A percentile compares a stretch with the other conserved stretches of the same genome.
These are phyloP conservation scores for Talaromyces albobiverticillius DNA, from an alignment of 2,329 filamentous ascomycete genomes.

Conservation along the genomic window DNA sequence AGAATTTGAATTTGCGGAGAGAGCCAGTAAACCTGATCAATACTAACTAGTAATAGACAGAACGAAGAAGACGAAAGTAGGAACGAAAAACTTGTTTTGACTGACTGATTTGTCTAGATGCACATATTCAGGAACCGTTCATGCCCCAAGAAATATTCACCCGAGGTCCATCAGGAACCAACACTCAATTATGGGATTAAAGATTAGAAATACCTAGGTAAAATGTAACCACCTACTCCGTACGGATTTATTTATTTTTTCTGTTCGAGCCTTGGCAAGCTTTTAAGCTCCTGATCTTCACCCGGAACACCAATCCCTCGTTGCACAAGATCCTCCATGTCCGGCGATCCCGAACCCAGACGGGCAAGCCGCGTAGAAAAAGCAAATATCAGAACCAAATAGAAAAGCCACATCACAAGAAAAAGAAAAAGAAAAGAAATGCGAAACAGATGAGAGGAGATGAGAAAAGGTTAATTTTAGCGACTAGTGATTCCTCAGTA, in stretches of 20 bases:
- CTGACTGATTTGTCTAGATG: neutral
- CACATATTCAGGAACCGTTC: neutral
- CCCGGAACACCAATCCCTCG: neutral
- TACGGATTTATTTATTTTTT: neutral
- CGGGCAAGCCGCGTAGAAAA: neutral
- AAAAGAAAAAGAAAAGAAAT: neutral
- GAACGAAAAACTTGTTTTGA: no score
- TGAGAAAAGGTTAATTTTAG: neutral
- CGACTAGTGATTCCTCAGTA: neutral
- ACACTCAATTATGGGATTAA: neutral
- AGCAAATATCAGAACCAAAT: neutral
- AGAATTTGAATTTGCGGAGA: neutral
- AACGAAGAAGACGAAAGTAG: neutral
- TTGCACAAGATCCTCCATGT: neutral
- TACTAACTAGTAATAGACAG: neutral
- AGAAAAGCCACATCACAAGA: neutral
- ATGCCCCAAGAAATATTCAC: neutral
- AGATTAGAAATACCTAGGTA: neutral
- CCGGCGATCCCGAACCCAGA: neutral
- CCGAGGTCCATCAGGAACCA: neutral
- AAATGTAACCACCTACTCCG: neutral
- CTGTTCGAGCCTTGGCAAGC: neutral
- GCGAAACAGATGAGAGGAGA: neutral
- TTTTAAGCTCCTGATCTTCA: neutral
- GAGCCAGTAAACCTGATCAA: neutral